A percentile compares a stretch with the other conserved stretches of the same genome.
phyloP scores from a whole-genome alignment of 1,284 basidiomycete genomes.

The Pyrrhoderma noxium region DNA sequence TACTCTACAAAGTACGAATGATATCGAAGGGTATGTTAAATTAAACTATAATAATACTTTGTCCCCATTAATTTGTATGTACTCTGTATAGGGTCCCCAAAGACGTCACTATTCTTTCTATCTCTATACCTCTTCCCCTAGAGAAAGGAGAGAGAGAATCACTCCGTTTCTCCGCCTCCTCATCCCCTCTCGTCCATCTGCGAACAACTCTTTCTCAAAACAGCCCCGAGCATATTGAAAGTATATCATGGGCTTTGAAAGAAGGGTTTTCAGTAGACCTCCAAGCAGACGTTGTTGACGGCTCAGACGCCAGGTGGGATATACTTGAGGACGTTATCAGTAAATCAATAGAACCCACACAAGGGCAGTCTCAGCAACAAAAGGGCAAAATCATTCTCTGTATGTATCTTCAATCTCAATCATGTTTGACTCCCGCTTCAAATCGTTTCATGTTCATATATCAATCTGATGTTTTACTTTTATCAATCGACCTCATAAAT shows the following conservation, averaged over 20 bases:
- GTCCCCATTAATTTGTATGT: neutral
- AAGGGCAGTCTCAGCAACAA: neutral
- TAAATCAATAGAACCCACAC: conserved; percentile 40
- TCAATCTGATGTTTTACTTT: conserved; percentile 9
- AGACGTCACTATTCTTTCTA: conserved; percentile 40
- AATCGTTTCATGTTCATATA: neutral
- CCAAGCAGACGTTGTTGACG: conserved; percentile 38
- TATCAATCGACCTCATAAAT: neutral
- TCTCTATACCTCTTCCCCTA: conserved; percentile 51
- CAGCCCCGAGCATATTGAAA: conserved; percentile 41
- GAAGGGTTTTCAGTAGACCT: conserved; percentile 58
- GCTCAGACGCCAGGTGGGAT: conserved; percentile 55
- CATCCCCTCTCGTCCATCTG: conserved; percentile 43
- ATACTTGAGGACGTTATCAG: conserved; percentile 66
- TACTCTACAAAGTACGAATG: conserved; percentile 31
- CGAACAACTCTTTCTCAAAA: conserved; percentile 46
- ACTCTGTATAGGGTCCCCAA: conserved; percentile 23
- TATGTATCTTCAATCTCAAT: conserved; percentile 33
- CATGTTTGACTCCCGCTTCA: neutral
- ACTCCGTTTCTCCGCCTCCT: conserved; percentile 33
- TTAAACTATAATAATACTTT: neutral
- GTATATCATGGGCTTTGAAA: conserved; percentile 56
- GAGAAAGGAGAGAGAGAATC: conserved; percentile 35
- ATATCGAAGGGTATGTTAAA: conserved; percentile 21
- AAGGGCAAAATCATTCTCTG: conserved; percentile 65